Evolutionary conservation across 805 yeast genomes (phyloP), one percentile per base, ranked within the genome.

Genomic region (Candida taoyuanica): DNA sequence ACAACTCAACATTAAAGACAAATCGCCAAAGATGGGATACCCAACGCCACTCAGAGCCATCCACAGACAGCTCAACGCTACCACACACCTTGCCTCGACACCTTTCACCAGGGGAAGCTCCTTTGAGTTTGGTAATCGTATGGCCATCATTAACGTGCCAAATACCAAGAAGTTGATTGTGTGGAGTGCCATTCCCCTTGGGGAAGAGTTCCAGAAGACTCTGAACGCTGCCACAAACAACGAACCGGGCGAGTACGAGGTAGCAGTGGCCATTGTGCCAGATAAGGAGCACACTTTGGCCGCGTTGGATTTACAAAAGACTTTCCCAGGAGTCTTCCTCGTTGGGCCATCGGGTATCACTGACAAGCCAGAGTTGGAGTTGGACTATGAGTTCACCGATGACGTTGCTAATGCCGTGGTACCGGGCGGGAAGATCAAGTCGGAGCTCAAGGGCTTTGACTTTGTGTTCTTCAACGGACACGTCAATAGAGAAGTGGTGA

Each of bases 231-330:
- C 60, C 9, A 53, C 63, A 2, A 64, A 63, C 5, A 60, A 60
- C 15, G 55, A 59, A 3, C 56, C 64, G 1, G 58, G 59, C 33
- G 40, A 60, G 11, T 49, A 56, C 21, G 65, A 68, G 20, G 65
- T 78, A 29, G 55, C 70, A 2, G 71, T 76, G 44, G 62, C 78
- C 26, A 65, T 82, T 29, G 66, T 81, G 33, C 86, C 87, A 2
- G 85, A 81, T 50, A 51, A 46, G 23, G 83, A 77, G 46, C 88
- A 81, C 52, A 76, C 83, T 1, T 60, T 81, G 74, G 84, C 81
- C 3, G 74, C 79, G 11, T 52, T 58, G 18, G 69, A 72, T 12
- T 73, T 79, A 59, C 71, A 73, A 52, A 62, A 65, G 15, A 56
- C 60, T 37, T 69, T 62, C 53, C 84, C 85, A 3, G 50, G 63